Conservation (phyloP, 352 stramenopile genomes). For the Phytophthora rubi region DNA sequence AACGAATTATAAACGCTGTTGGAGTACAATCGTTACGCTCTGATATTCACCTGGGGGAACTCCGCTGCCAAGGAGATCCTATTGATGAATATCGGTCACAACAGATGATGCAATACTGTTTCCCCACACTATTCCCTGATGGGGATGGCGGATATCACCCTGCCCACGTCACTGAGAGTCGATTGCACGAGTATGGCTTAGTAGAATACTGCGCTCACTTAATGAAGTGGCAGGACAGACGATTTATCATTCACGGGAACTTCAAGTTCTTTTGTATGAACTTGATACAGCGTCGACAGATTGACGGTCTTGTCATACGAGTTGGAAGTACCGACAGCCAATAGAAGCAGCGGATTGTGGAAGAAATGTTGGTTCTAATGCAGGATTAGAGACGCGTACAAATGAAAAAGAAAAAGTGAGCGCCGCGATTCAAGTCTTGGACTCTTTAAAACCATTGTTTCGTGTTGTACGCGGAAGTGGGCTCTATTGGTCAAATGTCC, state of each 20-base stretch:
- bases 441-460: slow-evolving; percentile 20
- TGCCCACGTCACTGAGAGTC: not conserved
- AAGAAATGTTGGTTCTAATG: slow-evolving; percentile 1
- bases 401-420: not conserved
- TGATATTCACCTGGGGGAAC: no score
- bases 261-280: no score
- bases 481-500: slow-evolving; percentile 16
- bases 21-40: no score
- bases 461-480: slow-evolving; percentile 12
- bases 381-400: not conserved
- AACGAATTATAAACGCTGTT: not conserved
- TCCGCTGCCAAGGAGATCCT: no score
- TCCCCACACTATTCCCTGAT: slow-evolving; percentile 13
- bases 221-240: not conserved
- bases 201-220: slow-evolving; percentile 20
- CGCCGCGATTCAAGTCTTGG: not conserved
- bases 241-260: no score
- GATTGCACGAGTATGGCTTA: slow-evolving; percentile 6
- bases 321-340: not conserved
- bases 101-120: not conserved
- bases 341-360: slow-evolving; percentile 5
- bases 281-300: no score
- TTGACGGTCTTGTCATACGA: slow-evolving; percentile 14
- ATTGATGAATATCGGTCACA: no score
- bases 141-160: not conserved